Percentiles rank a stretch among this genome's conserved stretches.
Conservation (phyloP, 352 stramenopile species). For the Phytophthora palmivora region DNA sequence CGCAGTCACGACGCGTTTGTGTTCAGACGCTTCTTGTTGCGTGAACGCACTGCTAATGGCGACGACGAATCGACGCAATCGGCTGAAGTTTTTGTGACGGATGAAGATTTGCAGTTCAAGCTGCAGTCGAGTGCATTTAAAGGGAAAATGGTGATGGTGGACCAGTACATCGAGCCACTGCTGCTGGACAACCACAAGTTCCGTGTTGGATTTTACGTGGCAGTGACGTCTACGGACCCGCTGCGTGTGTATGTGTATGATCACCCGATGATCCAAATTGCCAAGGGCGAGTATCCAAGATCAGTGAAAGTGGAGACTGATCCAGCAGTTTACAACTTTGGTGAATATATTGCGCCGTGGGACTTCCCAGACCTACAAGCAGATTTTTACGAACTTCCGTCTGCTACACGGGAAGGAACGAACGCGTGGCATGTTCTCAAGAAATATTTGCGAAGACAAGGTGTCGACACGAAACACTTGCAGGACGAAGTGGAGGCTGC, state of each 20-base stretch:
- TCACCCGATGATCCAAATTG: slow-evolving; percentile 77
- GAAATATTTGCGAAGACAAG: slow-evolving; percentile 59
- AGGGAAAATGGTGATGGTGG: slow-evolving; percentile 64
- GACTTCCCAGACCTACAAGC: slow-evolving; percentile 70
- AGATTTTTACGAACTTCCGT: slow-evolving; percentile 74
- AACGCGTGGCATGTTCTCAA: slow-evolving; percentile 80
- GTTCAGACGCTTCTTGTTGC: slow-evolving; percentile 72
- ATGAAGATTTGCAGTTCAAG: slow-evolving; percentile 56
- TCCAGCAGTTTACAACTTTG: slow-evolving; percentile 64
- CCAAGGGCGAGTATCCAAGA: slow-evolving; percentile 66
- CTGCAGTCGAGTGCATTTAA: slow-evolving; percentile 56
- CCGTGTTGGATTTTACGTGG: slow-evolving; percentile 88
- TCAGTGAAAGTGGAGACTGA: slow-evolving; percentile 50
- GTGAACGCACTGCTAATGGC: slow-evolving; percentile 41
- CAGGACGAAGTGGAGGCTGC: slow-evolving; percentile 73
- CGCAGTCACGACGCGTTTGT: slow-evolving; percentile 54
- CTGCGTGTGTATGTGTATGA: slow-evolving; percentile 87
- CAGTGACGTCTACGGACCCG: slow-evolving; percentile 83
- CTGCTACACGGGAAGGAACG: slow-evolving; percentile 50
- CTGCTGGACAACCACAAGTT: slow-evolving; percentile 91
- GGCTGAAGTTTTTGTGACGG: slow-evolving; percentile 47
- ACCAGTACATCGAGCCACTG: slow-evolving; percentile 85
- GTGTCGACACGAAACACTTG: slow-evolving; percentile 68
- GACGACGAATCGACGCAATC: slow-evolving; percentile 39
- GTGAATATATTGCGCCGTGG: slow-evolving; percentile 75